Percentiles rank a stretch among this genome's conserved stretches.
Conservation (phyloP, 805 yeast species). For the Millerozyma acaciae region DNA sequence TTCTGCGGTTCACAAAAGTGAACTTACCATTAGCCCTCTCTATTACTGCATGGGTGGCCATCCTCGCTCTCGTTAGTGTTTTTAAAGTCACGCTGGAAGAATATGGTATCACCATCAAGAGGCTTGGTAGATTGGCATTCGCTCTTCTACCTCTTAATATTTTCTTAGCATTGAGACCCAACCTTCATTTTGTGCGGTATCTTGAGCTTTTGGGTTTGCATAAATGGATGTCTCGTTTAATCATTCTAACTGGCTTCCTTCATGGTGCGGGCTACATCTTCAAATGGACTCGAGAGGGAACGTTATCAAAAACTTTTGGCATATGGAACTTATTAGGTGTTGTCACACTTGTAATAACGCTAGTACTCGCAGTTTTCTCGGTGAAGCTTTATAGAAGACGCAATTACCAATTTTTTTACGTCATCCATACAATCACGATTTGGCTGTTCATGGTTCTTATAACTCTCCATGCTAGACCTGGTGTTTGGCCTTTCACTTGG, state of each 20-base stretch:
- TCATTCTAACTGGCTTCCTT: conserved; percentile 39
- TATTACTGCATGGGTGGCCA: conserved; percentile 29
- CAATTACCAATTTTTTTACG: conserved; percentile 51
- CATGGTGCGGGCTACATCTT: conserved; percentile 54
- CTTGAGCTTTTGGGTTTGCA: conserved; percentile 55
- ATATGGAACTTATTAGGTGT: conserved; percentile 52
- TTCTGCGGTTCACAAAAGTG: neutral
- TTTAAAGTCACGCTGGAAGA: conserved; percentile 31
- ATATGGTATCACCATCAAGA: conserved; percentile 39
- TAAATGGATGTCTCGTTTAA: conserved; percentile 66
- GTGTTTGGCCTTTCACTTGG: conserved; percentile 32
- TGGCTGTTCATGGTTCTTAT: conserved; percentile 43
- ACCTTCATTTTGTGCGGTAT: conserved; percentile 38
- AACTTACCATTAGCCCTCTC: conserved; percentile 9
- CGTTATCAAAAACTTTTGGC: conserved; percentile 27
- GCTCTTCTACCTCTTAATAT: conserved; percentile 56
- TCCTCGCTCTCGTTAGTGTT: conserved; percentile 27
- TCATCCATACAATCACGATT: conserved; percentile 51
- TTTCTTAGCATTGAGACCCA: conserved; percentile 52
- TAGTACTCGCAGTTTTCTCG: conserved; percentile 42
- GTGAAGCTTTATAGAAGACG: conserved; percentile 46
- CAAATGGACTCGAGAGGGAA: conserved; percentile 43
- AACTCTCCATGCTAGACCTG: conserved; percentile 68
- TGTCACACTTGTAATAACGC: conserved; percentile 31
- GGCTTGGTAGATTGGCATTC: conserved; percentile 62